Conservation (phyloP, 345 rosid species). For the Salix dunnii region DNA sequence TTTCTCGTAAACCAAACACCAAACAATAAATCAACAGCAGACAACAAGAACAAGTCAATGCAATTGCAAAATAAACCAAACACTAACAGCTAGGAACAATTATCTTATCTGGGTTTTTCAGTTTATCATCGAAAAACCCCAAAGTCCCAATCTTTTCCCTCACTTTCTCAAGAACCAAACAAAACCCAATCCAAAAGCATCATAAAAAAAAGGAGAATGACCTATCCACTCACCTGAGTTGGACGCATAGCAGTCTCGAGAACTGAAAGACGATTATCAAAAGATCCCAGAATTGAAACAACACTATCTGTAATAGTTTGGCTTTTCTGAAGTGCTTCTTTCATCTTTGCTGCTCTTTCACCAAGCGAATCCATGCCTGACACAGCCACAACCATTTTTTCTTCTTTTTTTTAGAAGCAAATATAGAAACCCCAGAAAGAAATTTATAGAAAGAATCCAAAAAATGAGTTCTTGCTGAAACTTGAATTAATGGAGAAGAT, state of each 20-base stretch:
- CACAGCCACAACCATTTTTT: slow-evolving; percentile 39
- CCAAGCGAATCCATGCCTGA: slow-evolving; percentile 63
- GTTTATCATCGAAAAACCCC: neutral
- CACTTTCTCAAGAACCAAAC: neutral
- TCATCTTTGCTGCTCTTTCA: slow-evolving; percentile 74
- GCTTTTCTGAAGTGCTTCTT: slow-evolving; percentile 74
- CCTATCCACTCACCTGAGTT: slow-evolving; percentile 58
- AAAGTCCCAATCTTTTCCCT: neutral
- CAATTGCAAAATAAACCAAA: slow-evolving; percentile 4
- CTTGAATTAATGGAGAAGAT: neutral
- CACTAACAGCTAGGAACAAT: neutral
- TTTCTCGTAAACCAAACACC: neutral
- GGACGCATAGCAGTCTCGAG: slow-evolving; percentile 99
- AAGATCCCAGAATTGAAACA: slow-evolving; percentile 89
- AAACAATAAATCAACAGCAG: slow-evolving; percentile 6
- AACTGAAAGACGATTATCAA: slow-evolving; percentile 96
- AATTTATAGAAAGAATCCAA: neutral
- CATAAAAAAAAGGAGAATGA: neutral
- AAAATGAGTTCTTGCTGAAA: neutral
- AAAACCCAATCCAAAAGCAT: neutral
- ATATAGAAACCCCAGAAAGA: neutral
- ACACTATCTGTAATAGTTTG: slow-evolving; percentile 87
- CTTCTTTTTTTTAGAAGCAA: neutral
- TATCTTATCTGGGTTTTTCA: neutral
- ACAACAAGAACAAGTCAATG: slow-evolving; percentile 2